Base-by-base conservation (phyloP, 768 basidiomycete genomes). In the Mycena albidolilacea region DNA sequence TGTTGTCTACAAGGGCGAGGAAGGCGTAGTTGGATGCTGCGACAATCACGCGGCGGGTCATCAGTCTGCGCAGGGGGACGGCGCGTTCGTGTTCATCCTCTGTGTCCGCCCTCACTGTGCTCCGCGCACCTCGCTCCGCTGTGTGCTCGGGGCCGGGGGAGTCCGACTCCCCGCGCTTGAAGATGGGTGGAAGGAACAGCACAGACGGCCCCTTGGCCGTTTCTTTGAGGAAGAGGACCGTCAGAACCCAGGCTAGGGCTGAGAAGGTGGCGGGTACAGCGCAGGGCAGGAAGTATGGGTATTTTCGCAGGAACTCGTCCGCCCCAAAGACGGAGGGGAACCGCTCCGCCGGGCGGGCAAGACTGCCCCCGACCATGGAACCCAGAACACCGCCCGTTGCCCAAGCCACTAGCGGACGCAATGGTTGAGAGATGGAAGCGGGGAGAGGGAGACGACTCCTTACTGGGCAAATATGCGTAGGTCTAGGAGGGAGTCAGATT, bases 11-110 rank as follows among this genome's bases (percentile, higher is more conserved):
- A 52, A 93, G 85, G 6, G 93, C 89, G 37, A 95, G 86, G 14
- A 84, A 78, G n/a, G 88, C 89, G 80, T 94, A 95, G 79, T 93
- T 94, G 41, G 87, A 85, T 19, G 91, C 87, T 1, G 93, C 89
- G 46, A 93, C 81, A 54, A 93, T 76, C 9, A 95, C 90, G 15
- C 85, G 90, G 30, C 88, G 88, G n/a, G 86, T 81, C 69, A 89
- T 68, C 60, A 89, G 79, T 14, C 79, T 74, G 30, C 82, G 82
- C 11, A 89, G 74, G 11, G 88, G 83, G 8, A 85, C 70, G 1
- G 86, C 84, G 37, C 79, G 63, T 48, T 76, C 75, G 55, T 37
- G 38, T 30, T 62, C 71, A 17, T 59, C 5, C 57, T 35, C 41
- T 14, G 14, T 43, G 10, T 9, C 41, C 6, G 41, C 41, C 38